Percentiles rank a stretch among this genome's conserved stretches.
These are phyloP conservation scores for Apocynum venetum DNA, from an alignment of 257 asterid genomes.

Conservation along the genomic window DNA sequence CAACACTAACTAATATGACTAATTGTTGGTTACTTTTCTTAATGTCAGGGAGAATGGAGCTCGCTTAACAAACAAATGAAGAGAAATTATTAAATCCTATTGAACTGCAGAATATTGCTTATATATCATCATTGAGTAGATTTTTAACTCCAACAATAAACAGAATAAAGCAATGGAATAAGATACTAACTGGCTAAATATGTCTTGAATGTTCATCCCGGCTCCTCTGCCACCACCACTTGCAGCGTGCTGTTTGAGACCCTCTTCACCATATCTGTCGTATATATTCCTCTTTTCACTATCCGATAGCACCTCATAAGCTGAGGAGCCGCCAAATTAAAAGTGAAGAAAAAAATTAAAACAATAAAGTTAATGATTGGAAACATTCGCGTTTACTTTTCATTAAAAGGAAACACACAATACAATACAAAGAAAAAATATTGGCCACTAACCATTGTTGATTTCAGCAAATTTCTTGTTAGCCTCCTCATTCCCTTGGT, in stretches of 20 bases:
- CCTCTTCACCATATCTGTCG: slow-evolving; percentile 86
- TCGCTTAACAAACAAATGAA: background rate
- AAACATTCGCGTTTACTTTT: background rate
- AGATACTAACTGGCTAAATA: slow-evolving; percentile 70
- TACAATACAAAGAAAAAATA: background rate
- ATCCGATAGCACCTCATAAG: slow-evolving; percentile 87
- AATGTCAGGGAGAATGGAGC: background rate
- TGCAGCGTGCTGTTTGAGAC: slow-evolving; percentile 90
- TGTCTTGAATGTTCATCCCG: slow-evolving; percentile 87
- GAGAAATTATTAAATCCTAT: background rate
- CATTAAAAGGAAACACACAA: background rate
- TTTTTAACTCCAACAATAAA: background rate
- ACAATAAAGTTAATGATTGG: background rate
- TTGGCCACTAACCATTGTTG: slow-evolving; percentile 53
- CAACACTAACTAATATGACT: background rate
- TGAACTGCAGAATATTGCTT: background rate
- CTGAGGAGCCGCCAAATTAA: slow-evolving; percentile 33
- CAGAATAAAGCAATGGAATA: background rate
- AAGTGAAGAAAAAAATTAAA: background rate
- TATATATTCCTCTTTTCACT: slow-evolving; percentile 79
- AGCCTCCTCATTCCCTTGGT: slow-evolving; percentile 90
- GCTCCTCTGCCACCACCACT: slow-evolving; percentile 81
- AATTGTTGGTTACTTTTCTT: background rate
- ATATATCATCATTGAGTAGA: background rate
- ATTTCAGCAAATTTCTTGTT: slow-evolving; percentile 91